A percentile compares a stretch with the other conserved stretches of the same genome.
These are phyloP conservation scores for Pinus taeda DNA, from an alignment of 75 land plant species.

Conservation along the genomic window DNA sequence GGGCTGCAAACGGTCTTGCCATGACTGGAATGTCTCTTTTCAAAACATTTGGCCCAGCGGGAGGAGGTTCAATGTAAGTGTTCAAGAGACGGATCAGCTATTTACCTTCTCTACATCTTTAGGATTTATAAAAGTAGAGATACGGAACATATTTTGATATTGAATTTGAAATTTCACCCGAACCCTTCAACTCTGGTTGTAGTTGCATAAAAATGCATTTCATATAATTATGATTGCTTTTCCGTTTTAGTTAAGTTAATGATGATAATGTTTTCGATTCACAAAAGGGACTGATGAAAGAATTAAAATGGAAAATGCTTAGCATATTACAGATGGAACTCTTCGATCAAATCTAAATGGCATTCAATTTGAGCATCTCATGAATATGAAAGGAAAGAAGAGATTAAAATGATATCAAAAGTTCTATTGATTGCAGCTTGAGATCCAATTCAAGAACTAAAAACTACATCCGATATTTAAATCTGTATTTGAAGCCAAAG, in stretches of 20 bases:
- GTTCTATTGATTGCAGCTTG: not conserved
- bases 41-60: slow-evolving; percentile 80
- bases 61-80: slow-evolving; percentile 77
- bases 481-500: not conserved
- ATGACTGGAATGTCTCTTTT: slow-evolving; percentile 62
- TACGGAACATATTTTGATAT: not conserved
- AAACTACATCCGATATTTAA: not conserved
- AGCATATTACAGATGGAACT: not conserved
- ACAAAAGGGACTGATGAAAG: not conserved
- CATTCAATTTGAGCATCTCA: no score
- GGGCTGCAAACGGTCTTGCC: slow-evolving; percentile 82
- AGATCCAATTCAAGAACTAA: not conserved
- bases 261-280: not conserved
- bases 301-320: not conserved
- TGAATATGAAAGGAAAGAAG: no score
- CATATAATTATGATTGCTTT: no score
- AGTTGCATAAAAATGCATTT: no score
- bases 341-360: no score
- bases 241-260: no score
- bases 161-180: not conserved
- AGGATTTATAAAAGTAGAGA: not conserved
- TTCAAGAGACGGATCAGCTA: not conserved
- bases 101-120: not conserved
- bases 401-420: not conserved
- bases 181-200: no score